These are phyloP conservation scores for Mortierella sp. DNA, from an alignment of 371 early-diverging fungal species.

Conservation along the genomic window DNA sequence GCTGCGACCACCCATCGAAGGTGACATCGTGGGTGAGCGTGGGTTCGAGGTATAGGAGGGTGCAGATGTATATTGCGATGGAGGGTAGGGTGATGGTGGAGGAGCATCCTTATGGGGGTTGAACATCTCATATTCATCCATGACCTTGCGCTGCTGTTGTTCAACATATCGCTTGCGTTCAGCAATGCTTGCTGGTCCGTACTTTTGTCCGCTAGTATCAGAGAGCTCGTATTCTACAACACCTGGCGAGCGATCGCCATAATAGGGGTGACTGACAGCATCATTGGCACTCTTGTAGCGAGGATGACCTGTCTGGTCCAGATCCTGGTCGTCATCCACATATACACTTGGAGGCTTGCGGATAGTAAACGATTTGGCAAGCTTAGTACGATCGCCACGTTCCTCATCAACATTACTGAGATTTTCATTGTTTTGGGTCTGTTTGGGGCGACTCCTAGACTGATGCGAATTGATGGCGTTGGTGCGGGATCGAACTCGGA, in stretches of 20 bases:
- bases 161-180: conserved; percentile 56
- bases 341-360: conserved; percentile 48
- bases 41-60: conserved; percentile 43
- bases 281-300: conserved; percentile 49
- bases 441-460: conserved; percentile 29
- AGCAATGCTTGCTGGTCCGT: conserved; percentile 41
- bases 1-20: conserved; percentile 52
- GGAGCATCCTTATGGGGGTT: conserved; percentile 42
- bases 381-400: conserved; percentile 32
- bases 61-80: conserved; percentile 30
- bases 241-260: conserved; percentile 38
- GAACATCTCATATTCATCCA: conserved; percentile 58
- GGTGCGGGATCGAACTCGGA: conserved; percentile 27
- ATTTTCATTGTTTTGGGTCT: not conserved
- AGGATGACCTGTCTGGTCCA: conserved; percentile 55
- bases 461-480: conserved; percentile 44
- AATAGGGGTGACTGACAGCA: conserved; percentile 51
- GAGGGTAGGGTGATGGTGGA: conserved; percentile 47
- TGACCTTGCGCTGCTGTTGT: conserved; percentile 56
- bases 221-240: conserved; percentile 54
- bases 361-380: conserved; percentile 53
- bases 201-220: conserved; percentile 53
- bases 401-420: conserved; percentile 23
- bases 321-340: conserved; percentile 49
- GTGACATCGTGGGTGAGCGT: conserved; percentile 30